Base-by-base conservation (phyloP, 2,329 filamentous ascomycete species). In the Cylindrodendrum hubeiense region DNA sequence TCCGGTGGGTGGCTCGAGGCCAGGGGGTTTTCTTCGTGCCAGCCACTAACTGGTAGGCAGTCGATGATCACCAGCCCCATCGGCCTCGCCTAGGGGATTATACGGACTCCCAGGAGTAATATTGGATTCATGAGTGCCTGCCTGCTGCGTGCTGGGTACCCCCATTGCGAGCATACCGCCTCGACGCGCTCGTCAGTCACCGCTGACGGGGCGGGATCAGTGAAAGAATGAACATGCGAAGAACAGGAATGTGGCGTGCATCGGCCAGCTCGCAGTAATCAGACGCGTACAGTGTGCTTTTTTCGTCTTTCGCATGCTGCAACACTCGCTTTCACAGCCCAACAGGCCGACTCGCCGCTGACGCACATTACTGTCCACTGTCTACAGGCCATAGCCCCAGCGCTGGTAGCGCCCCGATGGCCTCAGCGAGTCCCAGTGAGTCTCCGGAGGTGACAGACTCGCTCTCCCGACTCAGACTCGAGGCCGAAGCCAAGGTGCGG, bases 231-330 rank as follows among this genome's bases (percentile, higher is more conserved):
- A 37, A 39, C 50, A 33, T 9, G 49, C 33, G 47, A 60, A 19
- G 12, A 26, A 21, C 13, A 58, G 60, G 54, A 63, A 63, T 61
- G 51, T 58, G 54, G 54, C 60, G 60, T 63, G 54, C 30, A 33
- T 46, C 47, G 33, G 47, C 49, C 28, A 50, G 10, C 19, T 10
- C 10, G 22, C 26, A 55, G 59, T 13, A 47, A 17, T n/a, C 10
- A 34, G 39, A 28, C 37, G 22, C 46, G 53, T 56, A 50, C 53
- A 49, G 43, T 63, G 52, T 39, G 44, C n/a, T 50, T 33, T 30
- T 30, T 12, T 19, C 9, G 47, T 49, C 26, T 49, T 12, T 19
- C 9, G 47, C 47, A 49, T 17, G n/a, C 28, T 13, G 26, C 12
- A 33, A 19, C 17, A 28, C 24, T 47, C 10, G 46, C 17, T 26